Evolutionary conservation across 148 eudicot genomes (phyloP), one percentile per base, ranked within the genome.

Genomic region (Silene latifolia): DNA sequence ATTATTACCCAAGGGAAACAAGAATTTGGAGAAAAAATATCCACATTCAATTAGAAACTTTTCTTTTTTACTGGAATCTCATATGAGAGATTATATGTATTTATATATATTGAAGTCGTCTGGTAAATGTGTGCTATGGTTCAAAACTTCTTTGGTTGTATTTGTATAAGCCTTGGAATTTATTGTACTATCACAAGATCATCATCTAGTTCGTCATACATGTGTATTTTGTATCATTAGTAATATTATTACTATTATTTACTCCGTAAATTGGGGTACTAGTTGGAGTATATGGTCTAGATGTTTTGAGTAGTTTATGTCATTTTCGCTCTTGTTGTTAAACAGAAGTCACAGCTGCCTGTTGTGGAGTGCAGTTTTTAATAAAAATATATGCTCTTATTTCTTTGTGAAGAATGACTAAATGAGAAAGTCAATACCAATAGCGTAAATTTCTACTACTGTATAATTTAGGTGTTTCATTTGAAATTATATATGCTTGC

Each of bases 1-100:
- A 8, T 66, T 67, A n/a, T 67, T 67, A 15, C 35, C 59, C 57
- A 39, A 75, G 25, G 29, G 29, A 27, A 42, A 8, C 15, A 47
- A 61, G 1, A 32, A 32, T 32, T 4, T 64, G 69, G 60, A 42
- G 64, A 72, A 69, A 69, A 78, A 51, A 66, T 19, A 23, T 23
- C 76, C 76, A 82, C 72, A 71, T 72, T 69, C 74, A 72, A 71
- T 72, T 81, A 74, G 73, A 47, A 15, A 68, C 72, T 73, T 79
- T 83, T 76, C 79, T 81, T 81, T 27, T 27, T 27, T 65, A 29
- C 53, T 20, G 67, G 74, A 70, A 74, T 77, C 79, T 80, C 83
- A 67, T 25, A 63, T 65, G 21, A 1, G 69, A 65, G 69, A 65
- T 29, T 67, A 42, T 70, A 66, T 39, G 44, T 68, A 80, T 77